Conservation (phyloP, 2,329 filamentous ascomycete genomes). For the Exophiala lecanii-corni region DNA sequence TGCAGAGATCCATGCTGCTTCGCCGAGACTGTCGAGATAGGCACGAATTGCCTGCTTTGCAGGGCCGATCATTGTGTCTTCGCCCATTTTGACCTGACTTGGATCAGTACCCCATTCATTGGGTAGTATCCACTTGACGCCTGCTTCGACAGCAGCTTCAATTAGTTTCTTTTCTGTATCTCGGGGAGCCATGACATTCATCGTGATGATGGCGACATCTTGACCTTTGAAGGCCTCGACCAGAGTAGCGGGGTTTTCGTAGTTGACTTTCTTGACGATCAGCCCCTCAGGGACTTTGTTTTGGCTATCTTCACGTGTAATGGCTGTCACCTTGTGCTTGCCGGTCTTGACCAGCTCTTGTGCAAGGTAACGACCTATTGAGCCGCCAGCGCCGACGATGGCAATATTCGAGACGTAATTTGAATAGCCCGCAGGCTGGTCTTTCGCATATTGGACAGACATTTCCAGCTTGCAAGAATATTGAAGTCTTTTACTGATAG, state of each 20-base stretch:
- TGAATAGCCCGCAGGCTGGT: slow-evolving; percentile 35
- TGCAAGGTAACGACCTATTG: slow-evolving; percentile 39
- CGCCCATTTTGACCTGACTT: slow-evolving; percentile 29
- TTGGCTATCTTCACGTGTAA: slow-evolving; percentile 45
- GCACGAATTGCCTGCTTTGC: slow-evolving; percentile 25
- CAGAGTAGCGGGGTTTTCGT: slow-evolving; percentile 44
- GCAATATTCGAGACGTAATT: slow-evolving; percentile 37
- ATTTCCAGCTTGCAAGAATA: slow-evolving; percentile 39
- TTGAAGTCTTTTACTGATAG: too few relatives aligned
- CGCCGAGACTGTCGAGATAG: slow-evolving; percentile 40
- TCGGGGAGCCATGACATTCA: slow-evolving; percentile 42
- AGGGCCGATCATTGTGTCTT: slow-evolving; percentile 36
- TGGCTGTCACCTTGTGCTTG: slow-evolving; percentile 50
- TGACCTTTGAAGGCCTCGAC: slow-evolving; percentile 50
- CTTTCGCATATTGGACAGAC: slow-evolving; percentile 52
- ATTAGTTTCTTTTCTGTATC: slow-evolving; percentile 50
- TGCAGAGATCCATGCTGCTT: slow-evolving; percentile 41
- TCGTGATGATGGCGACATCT: slow-evolving; percentile 55
- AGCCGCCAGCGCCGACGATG: slow-evolving; percentile 47
- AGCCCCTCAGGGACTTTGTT: slow-evolving; percentile 43
- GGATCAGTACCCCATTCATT: slow-evolving; percentile 41
- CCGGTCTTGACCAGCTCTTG: slow-evolving; percentile 42
- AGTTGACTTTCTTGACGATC: slow-evolving; percentile 36
- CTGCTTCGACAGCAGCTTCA: slow-evolving; percentile 51
- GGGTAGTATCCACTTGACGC: slow-evolving; percentile 53